Percentiles rank a stretch among this genome's conserved stretches.
These are phyloP conservation scores for Immersiella caudata DNA, from an alignment of 495 filamentous ascomycete species.

Conservation along the genomic window DNA sequence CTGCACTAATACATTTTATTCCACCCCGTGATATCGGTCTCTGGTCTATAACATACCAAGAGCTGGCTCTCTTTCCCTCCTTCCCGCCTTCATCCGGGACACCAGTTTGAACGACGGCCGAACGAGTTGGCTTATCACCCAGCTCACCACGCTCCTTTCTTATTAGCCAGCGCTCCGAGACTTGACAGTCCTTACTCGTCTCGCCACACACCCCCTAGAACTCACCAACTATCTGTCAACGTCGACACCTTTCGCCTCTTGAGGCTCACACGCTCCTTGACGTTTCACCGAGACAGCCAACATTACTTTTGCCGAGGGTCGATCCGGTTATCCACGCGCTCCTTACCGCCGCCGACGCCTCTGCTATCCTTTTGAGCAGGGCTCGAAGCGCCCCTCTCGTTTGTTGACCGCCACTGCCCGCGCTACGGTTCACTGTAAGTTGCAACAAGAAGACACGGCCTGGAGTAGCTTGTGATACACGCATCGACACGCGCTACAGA, in stretches of 20 bases:
- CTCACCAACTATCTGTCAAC: constrained; percentile 14
- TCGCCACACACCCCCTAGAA: constrained; percentile 8
- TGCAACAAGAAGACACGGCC: constrained; percentile 27
- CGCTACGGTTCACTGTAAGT: constrained; percentile 47
- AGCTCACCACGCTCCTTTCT: constrained; percentile 49
- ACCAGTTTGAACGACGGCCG: constrained; percentile 46
- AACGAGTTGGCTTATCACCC: constrained; percentile 45
- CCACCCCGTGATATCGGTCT: constrained; percentile 44
- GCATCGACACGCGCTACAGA: constrained; percentile 23
- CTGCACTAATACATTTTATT: constrained; percentile 29
- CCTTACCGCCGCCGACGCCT: constrained; percentile 20
- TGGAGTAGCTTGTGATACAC: constrained; percentile 34
- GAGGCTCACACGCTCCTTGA: constrained; percentile 34
- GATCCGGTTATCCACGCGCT: constrained; percentile 34
- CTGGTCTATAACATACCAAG: constrained; percentile 56
- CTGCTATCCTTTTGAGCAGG: background rate
- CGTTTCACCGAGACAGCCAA: constrained; percentile 23
- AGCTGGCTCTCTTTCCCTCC: constrained; percentile 52
- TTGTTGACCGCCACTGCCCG: constrained; percentile 32
- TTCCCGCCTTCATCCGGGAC: constrained; percentile 34
- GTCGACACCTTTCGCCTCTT: constrained; percentile 21
- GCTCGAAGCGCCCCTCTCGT: constrained; percentile 6
- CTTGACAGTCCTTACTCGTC: constrained; percentile 31
- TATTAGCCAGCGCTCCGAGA: constrained; percentile 19
- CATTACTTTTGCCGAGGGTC: constrained; percentile 21